phyloP scores from a whole-genome alignment of 208 protist species.

The Borovskyia barvae region DNA sequence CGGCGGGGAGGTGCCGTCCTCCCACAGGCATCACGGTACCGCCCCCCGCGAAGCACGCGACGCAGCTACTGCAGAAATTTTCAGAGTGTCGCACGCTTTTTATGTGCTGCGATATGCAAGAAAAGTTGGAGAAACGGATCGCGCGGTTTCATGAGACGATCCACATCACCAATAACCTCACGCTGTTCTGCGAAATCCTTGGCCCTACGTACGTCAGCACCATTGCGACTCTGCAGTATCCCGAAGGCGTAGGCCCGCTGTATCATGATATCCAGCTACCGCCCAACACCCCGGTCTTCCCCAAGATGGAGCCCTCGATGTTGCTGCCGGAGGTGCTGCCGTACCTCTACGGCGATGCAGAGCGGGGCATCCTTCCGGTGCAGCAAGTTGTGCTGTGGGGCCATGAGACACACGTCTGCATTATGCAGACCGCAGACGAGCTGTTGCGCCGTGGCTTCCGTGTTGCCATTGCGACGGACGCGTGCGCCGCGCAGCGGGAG shows the following conservation, averaged over 20 bases:
- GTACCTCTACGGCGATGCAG: conserved; percentile 36
- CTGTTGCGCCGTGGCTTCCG: conserved; percentile 47
- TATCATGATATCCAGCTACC: conserved; percentile 52
- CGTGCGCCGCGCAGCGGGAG: conserved; percentile 34
- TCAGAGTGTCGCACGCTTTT: conserved; percentile 52
- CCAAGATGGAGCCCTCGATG: conserved; percentile 73
- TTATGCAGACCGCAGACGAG: conserved; percentile 66
- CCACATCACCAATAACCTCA: conserved; percentile 45
- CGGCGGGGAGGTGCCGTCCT: not conserved
- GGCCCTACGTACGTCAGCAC: conserved; percentile 31
- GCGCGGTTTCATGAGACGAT: conserved; percentile 45
- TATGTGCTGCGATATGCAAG: conserved; percentile 83
- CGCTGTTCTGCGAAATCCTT: conserved; percentile 35
- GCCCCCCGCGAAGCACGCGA: not conserved
- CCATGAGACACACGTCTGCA: conserved; percentile 72
- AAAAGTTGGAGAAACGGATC: conserved; percentile 44
- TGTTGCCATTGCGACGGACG: conserved; percentile 54
- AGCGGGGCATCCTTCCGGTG: conserved; percentile 38
- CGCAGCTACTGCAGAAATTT: conserved; percentile 3
- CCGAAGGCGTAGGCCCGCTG: conserved; percentile 39
- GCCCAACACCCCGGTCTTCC: conserved; percentile 29
- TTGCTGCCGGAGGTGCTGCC: conserved; percentile 41
- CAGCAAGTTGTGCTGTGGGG: conserved; percentile 75
- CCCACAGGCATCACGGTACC: conserved; percentile 8
- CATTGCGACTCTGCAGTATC: conserved; percentile 63